A percentile compares a stretch with the other conserved stretches of the same genome.
Evolutionary conservation across 345 rosid genomes (phyloP).

Genomic region (Hypericum androsaemum): DNA sequence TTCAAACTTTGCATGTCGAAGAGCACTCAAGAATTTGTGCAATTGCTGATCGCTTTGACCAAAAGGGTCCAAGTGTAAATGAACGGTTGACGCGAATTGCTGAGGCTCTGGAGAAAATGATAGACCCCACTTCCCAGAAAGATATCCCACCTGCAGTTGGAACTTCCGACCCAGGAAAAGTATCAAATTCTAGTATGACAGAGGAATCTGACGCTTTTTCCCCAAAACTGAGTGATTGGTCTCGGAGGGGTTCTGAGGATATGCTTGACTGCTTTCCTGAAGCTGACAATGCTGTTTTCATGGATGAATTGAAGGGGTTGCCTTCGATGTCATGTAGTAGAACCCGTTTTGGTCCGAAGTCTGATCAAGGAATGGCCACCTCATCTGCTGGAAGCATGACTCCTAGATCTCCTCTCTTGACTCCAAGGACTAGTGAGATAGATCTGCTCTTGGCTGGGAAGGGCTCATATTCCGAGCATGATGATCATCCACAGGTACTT

Average conservation of each 20-base stretch:
- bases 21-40: constrained; percentile 96
- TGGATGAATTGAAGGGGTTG: constrained; percentile 91
- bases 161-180: constrained; percentile 83
- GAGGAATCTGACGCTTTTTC: constrained; percentile 86
- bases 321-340: constrained; percentile 90
- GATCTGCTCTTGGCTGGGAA: constrained; percentile 81
- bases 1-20: constrained; percentile 78
- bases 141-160: constrained; percentile 56
- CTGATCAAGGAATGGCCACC: constrained; percentile 95
- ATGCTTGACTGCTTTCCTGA: constrained; percentile 97
- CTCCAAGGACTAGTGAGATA: constrained; percentile 86
- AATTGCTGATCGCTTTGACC: constrained; percentile 89
- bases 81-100: constrained; percentile 79
- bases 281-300: constrained; percentile 56
- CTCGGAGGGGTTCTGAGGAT: constrained; percentile 97
- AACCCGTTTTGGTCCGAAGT: constrained; percentile 93
- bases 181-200: constrained; percentile 75
- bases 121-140: constrained; percentile 64
- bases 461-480: constrained; percentile 68
- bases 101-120: constrained; percentile 87
- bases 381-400: constrained; percentile 99
- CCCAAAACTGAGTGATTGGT: constrained; percentile 96
- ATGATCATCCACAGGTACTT: constrained; percentile 79
- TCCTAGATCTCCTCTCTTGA: constrained; percentile 89
- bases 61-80: constrained; percentile 68